Conservation (phyloP, 768 basidiomycete species). For the Trametes villosa region DNA sequence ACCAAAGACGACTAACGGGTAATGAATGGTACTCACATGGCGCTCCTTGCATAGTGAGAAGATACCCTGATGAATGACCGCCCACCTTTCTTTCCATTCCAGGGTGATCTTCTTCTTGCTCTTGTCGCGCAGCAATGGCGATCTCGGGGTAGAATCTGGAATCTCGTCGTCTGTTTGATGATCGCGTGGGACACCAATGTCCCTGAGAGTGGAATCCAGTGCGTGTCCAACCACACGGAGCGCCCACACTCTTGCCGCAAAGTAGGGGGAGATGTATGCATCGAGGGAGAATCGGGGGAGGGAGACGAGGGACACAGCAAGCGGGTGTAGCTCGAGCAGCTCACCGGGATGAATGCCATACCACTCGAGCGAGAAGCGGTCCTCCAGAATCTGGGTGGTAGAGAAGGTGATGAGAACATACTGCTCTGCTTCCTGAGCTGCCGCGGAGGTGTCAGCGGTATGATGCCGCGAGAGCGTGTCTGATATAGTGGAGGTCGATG, state of each 20-base stretch:
- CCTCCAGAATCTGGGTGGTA: conserved; percentile 72
- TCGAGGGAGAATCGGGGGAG: conserved; percentile 47
- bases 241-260: conserved; percentile 56
- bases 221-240: conserved; percentile 49
- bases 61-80: conserved; percentile 60
- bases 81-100: conserved; percentile 69
- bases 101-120: conserved; percentile 38
- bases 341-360: conserved; percentile 66
- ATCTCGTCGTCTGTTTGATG: conserved; percentile 10
- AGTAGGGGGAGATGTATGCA: conserved; percentile 61
- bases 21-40: conserved; percentile 43
- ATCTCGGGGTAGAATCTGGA: conserved; percentile 6
- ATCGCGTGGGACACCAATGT: conserved; percentile 1
- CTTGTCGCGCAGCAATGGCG: conserved; percentile 12
- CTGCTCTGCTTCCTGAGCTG: conserved; percentile 62
- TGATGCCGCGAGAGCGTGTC: conserved; percentile 47
- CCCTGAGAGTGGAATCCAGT: conserved; percentile 14
- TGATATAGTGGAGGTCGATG: conserved; percentile 18
- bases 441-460: conserved; percentile 68
- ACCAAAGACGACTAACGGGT: background rate
- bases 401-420: conserved; percentile 67
- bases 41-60: conserved; percentile 59
- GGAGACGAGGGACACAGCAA: conserved; percentile 36
- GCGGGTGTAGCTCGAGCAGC: conserved; percentile 69
- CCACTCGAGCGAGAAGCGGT: conserved; percentile 59